Evolutionary conservation across 768 basidiomycete species (phyloP), one percentile per base, ranked within the genome.

Genomic region (Pleurotus citrinopileatus): DNA sequence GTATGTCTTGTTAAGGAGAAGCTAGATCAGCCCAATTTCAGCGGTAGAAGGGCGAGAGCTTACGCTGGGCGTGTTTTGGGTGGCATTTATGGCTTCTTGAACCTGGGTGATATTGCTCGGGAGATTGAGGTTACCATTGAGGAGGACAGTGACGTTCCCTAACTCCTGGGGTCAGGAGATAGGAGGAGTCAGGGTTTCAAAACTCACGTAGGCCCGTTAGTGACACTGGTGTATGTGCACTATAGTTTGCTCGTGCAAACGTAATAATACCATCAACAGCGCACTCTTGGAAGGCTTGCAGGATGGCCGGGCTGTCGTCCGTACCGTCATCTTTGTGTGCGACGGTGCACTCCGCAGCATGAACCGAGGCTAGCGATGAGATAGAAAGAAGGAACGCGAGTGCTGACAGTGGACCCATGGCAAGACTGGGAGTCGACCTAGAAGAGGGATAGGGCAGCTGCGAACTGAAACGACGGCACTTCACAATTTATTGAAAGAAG

Each of bases 71-170:
- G 69, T 69, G 52, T 74, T 74, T 13, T 55, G 60, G 1, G 72
- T 73, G 25, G 60, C 59, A 47, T 74, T 73, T 34, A 76, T 72
- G 42, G 60, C 64, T 10, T 62, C 61, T 53, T 80, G 78, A 19
- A 80, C 71, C 42, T 64, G 64, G 3, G 72, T 62, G 15, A 78
- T 71, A 57, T 77, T 72, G 32, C 68, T 69, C 0, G 77, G 77
- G 6, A 78, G 71, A 54, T 72, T 62, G 25, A 78, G 59, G 57
- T 77, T 80, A 6, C 77, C 77, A 26, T 73, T 63, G 10, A 79
- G 53, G 25, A 63, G 66, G 13, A 78, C 68, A 6, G 70, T 67
- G n/a, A 78, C 74, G 54, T 75, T 73, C 44, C 65, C 72, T 72
- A n/a, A 54, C 20, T 40, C n/a, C 19, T 7, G 4, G 26, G 42